phyloP scores from a whole-genome alignment of 345 rosid species.

The Eucalyptus erythrocorys region DNA sequence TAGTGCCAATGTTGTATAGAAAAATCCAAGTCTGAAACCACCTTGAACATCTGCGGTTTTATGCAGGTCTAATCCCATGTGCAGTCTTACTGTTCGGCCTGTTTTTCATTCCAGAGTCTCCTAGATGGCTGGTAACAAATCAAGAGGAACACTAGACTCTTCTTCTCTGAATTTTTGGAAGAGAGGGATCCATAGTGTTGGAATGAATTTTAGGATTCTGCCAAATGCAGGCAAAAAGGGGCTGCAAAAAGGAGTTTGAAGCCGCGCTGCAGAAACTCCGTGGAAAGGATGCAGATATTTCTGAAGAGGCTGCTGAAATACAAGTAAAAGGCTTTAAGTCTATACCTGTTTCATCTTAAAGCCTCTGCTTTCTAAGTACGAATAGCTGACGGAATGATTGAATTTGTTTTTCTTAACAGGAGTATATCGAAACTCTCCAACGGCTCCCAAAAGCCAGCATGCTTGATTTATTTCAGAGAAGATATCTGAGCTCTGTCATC shows the following conservation, averaged over 20 bases:
- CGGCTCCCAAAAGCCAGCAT: constrained; percentile 60
- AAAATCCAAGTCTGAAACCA: neutral
- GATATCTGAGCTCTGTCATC: constrained; percentile 65
- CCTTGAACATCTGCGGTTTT: neutral
- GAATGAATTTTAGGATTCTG: neutral
- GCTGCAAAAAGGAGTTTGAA: constrained; percentile 51
- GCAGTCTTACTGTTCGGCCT: neutral
- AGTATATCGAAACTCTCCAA: constrained; percentile 61
- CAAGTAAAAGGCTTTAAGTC: constrained; percentile 20
- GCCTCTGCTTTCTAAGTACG: neutral
- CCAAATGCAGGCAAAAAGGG: constrained; percentile 56
- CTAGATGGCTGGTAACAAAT: constrained; percentile 21
- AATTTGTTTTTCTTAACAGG: constrained; percentile 28
- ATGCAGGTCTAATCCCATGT: constrained; percentile 1
- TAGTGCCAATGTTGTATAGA: neutral
- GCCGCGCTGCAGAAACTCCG: constrained; percentile 67
- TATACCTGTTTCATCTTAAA: too few species aligned
- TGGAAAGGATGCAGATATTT: constrained; percentile 65
- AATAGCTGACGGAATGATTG: neutral
- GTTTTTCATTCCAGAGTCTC: constrained; percentile 7
- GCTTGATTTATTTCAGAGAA: constrained; percentile 58
- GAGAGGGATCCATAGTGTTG: neutral
- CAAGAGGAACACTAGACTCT: neutral
- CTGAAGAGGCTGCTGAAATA: constrained; percentile 66
- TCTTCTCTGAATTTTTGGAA: neutral